Evolutionary conservation across 768 basidiomycete species (phyloP).

Genomic region (Macrolepiota albuminosa): DNA sequence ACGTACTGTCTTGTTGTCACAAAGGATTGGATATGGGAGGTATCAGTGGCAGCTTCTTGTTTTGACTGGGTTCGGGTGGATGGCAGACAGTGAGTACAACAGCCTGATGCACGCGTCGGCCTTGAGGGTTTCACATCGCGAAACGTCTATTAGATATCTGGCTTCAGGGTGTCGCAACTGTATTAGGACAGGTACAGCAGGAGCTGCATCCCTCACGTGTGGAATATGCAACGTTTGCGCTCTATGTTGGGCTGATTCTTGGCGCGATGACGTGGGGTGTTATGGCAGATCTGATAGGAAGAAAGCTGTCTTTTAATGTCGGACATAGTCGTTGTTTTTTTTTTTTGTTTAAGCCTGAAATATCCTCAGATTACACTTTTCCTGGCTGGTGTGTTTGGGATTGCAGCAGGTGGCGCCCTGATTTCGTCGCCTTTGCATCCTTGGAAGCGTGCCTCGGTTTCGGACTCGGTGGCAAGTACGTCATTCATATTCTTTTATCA

Average conservation of each 20-base stretch:
- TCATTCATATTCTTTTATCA: conserved; percentile 1
- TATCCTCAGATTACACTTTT: conserved; percentile 24
- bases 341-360: background rate
- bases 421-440: conserved; percentile 41
- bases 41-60: conserved; percentile 46
- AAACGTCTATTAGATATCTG: conserved; percentile 28
- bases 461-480: conserved; percentile 51
- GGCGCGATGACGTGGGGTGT: conserved; percentile 47
- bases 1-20: background rate
- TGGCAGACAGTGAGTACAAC: conserved; percentile 38
- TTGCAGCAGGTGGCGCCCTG: conserved; percentile 42
- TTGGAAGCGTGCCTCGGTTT: conserved; percentile 44
- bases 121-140: background rate
- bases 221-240: conserved; percentile 42
- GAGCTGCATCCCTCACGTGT: conserved; percentile 38
- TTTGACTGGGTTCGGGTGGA: conserved; percentile 44
- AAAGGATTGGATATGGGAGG: conserved; percentile 44
- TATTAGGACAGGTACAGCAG: conserved; percentile 37
- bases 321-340: background rate
- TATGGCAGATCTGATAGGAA: conserved; percentile 44
- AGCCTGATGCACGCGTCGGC: background rate
- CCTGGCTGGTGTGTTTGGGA: conserved; percentile 44
- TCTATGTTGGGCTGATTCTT: conserved; percentile 43
- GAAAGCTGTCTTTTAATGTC: conserved; percentile 40
- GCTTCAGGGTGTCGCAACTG: conserved; percentile 44